phyloP scores from a whole-genome alignment of 2,329 filamentous ascomycete species.

The Ceratocystis destructans region DNA sequence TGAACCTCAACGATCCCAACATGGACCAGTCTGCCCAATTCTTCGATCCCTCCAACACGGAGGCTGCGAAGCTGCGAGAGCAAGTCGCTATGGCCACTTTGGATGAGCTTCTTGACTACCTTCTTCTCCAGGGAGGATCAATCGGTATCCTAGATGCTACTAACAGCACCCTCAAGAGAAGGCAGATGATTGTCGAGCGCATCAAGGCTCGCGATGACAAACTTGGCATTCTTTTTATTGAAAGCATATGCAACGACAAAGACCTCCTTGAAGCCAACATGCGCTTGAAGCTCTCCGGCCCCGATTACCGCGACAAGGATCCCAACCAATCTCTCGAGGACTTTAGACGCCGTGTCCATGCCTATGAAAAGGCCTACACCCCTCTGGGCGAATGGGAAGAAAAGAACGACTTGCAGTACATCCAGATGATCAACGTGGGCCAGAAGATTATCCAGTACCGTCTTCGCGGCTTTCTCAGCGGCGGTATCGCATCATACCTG shows the following conservation, averaged over 20 bases:
- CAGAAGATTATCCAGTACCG: conserved; percentile 86
- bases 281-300: conserved; percentile 88
- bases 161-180: conserved; percentile 81
- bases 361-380: conserved; percentile 90
- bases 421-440: conserved; percentile 95
- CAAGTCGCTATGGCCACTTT: conserved; percentile 85
- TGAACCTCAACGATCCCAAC: conserved; percentile 18
- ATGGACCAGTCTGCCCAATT: conserved; percentile 84
- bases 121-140: conserved; percentile 66
- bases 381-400: conserved; percentile 87
- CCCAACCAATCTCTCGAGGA: conserved; percentile 71
- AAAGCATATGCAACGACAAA: conserved; percentile 81
- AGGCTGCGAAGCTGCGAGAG: conserved; percentile 70
- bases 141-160: conserved; percentile 95
- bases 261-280: conserved; percentile 86
- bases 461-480: conserved; percentile 80
- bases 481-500: conserved; percentile 84
- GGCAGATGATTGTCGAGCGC: conserved; percentile 69
- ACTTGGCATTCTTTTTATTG: conserved; percentile 84
- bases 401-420: conserved; percentile 79
- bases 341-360: conserved; percentile 81
- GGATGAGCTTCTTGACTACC: conserved; percentile 82
- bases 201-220: conserved; percentile 74
- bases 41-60: conserved; percentile 80
- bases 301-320: conserved; percentile 91